Evolutionary conservation across 306 rosid genomes (phyloP).

Genomic region (Corylus avellana): DNA sequence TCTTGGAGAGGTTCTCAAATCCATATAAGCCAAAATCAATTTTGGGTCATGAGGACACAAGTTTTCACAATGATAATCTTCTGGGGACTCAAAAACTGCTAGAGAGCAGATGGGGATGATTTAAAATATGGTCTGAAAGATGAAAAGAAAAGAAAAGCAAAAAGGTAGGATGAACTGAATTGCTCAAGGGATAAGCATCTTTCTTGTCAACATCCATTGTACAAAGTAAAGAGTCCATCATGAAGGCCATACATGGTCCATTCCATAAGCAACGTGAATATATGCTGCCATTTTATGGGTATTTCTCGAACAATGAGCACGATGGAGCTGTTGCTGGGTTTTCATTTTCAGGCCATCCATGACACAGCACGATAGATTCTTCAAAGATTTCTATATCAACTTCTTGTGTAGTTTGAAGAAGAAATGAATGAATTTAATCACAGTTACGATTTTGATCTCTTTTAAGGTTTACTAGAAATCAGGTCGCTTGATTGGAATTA

Average conservation of each 20-base stretch:
- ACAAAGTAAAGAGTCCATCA: no score
- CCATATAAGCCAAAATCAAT: constrained; percentile 35
- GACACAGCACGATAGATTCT: not conserved
- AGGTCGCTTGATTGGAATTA: no score
- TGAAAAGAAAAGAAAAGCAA: no score
- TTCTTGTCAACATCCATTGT: no score
- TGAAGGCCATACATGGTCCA: no score
- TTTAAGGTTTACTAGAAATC: no score
- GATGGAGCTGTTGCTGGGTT: not conserved
- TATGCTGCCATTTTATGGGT: no score
- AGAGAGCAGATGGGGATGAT: not conserved
- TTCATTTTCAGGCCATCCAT: not conserved
- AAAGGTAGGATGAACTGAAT: no score
- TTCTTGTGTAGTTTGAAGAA: not conserved
- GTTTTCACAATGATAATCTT: not conserved
- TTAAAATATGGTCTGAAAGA: no score
- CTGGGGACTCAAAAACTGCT: not conserved
- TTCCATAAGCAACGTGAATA: no score
- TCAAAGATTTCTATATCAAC: not conserved
- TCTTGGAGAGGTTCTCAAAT: constrained; percentile 80
- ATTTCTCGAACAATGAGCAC: not conserved
- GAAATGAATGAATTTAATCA: not conserved
- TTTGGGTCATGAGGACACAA: constrained; percentile 11
- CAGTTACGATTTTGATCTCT: not conserved
- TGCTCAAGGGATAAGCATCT: no score